Conservation (phyloP, 1,284 basidiomycete genomes). For the Malassezia sympodialis region DNA sequence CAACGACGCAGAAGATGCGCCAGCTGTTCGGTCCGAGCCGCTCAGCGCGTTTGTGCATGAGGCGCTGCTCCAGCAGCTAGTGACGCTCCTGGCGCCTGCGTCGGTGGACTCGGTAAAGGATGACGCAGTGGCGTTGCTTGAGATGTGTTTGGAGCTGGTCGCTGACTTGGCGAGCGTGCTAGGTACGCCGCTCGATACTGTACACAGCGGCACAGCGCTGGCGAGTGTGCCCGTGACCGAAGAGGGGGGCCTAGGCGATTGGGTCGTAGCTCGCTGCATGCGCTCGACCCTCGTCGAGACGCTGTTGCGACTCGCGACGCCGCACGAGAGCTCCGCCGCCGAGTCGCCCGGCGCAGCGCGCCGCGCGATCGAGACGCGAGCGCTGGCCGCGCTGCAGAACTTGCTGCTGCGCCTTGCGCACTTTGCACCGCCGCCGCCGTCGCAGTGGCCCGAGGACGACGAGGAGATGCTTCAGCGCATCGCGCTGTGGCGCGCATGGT, state of each 20-base stretch:
- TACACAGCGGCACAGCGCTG: background rate
- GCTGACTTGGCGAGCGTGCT: slow-evolving; percentile 30
- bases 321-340: slow-evolving; percentile 13
- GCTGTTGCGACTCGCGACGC: slow-evolving; percentile 22
- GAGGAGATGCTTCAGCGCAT: slow-evolving; percentile 14
- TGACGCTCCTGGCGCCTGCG: slow-evolving; percentile 2
- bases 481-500: slow-evolving; percentile 4
- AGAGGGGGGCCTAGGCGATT: slow-evolving; percentile 5
- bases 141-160: slow-evolving; percentile 23
- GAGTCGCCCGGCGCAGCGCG: slow-evolving; percentile 1
- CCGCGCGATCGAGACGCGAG: slow-evolving; percentile 24
- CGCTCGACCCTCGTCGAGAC: slow-evolving; percentile 11
- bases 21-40: background rate
- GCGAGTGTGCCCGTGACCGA: background rate
- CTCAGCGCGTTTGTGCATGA: slow-evolving; percentile 16
- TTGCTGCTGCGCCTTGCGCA: slow-evolving; percentile 25
- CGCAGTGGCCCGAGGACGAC: slow-evolving; percentile 27
- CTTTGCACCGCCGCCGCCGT: slow-evolving; percentile 32
- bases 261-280: slow-evolving; percentile 3
- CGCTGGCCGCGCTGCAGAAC: slow-evolving; percentile 36
- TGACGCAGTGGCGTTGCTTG: background rate
- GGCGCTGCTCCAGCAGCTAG: background rate
- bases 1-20: background rate
- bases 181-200: background rate
- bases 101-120: background rate